These are phyloP conservation scores for Marasmius sp. DNA, from an alignment of 1,284 basidiomycete genomes.

Conservation along the genomic window DNA sequence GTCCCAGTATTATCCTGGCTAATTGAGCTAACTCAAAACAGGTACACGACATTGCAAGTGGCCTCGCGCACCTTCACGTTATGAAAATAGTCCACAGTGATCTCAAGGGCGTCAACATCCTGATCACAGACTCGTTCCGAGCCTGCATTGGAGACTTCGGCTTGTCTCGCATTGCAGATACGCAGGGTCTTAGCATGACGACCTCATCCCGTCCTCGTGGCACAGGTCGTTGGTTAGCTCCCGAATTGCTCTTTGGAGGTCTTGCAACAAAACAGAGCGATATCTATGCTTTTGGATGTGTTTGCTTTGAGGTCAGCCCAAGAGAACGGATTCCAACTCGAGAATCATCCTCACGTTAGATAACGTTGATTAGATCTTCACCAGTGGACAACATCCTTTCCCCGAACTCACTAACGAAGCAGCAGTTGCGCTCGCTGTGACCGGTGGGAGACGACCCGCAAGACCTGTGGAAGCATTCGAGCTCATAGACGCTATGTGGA, in stretches of 20 bases:
- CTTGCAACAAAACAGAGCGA: neutral
- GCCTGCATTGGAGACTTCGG: neutral
- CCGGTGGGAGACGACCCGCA: neutral
- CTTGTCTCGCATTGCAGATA: neutral
- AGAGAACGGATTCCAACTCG: neutral
- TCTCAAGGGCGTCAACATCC: neutral
- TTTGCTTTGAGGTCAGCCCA: neutral
- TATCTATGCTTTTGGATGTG: neutral
- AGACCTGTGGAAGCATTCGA: neutral
- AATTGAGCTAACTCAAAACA: neutral
- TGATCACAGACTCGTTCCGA: neutral
- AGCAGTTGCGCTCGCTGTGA: neutral
- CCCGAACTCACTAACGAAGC: neutral
- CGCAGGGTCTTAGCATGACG: neutral
- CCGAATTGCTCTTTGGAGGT: neutral
- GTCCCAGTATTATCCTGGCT: neutral
- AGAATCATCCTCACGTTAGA: neutral
- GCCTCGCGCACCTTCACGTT: neutral
- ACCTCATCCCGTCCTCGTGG: neutral
- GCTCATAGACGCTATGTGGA: neutral
- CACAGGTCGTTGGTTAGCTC: neutral
- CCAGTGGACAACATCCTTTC: neutral
- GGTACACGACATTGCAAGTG: neutral
- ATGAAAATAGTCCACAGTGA: neutral
- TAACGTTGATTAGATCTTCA: neutral